Evolutionary conservation across 352 stramenopile genomes (phyloP), one percentile per base, ranked within the genome.

Genomic region (Phytopythium oedochilum): DNA sequence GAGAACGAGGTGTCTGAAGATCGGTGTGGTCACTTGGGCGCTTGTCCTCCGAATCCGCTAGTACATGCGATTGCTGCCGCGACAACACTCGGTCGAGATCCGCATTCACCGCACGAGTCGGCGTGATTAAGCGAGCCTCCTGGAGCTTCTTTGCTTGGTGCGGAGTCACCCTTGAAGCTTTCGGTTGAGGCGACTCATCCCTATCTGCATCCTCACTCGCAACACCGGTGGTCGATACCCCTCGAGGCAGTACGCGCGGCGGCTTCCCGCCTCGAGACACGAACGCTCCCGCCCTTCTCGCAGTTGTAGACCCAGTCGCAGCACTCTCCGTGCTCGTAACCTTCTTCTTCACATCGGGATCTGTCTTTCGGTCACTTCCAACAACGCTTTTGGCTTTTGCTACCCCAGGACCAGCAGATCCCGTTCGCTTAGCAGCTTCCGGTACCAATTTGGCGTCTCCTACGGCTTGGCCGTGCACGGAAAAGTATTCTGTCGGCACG

Each of bases 401-500:
- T 17, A 18, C 14, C 14, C 42, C 42, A 22, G 15, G 15, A 10
- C 42, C 25, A 31, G 42, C 42, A 11, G 25, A 31, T 0, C 22
- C 42, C 5, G 42, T 14, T 12, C 25, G 10, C 17, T 32, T 48
- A 17, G 42, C 22, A 23, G 14, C 3, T 17, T 32, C n/a, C n/a
- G n/a, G n/a, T n/a, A n/a, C n/a, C n/a, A n/a, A n/a, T n/a, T n/a
- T n/a, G n/a, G 42, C 42, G 5, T 6, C 11, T 32, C 4, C 42
- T 48, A 23, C 25, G 3, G 23, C 14, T 22, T 48, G 23, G 12
- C 5, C 22, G 8, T 28, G 42, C 14, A 48, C 8, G 10, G 51
- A 26, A 57, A 89, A 88, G 53, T 92, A 92, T 54, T 82, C 46
- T 12, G 75, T 89, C 7, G 73, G 67, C 47, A 87, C 65, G 5